Conservation (phyloP, 345 rosid genomes). For the Ceriops zippeliana region DNA sequence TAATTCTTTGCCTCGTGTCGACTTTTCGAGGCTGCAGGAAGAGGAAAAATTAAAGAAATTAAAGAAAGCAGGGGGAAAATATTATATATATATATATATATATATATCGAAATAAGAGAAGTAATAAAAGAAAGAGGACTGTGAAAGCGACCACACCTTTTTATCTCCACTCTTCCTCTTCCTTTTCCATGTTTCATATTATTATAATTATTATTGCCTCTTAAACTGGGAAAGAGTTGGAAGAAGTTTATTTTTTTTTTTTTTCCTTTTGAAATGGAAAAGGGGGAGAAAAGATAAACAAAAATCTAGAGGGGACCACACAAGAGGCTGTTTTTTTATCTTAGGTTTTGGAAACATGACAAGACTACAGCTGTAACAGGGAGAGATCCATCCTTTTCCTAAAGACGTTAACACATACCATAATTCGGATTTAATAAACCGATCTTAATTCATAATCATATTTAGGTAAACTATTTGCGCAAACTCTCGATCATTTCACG, state of each 20-base stretch:
- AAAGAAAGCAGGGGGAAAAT: background rate
- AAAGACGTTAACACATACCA: background rate
- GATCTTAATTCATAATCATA: too few species aligned
- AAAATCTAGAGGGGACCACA: conserved; percentile 21
- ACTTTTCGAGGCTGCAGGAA: too few species aligned
- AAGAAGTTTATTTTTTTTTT: too few species aligned
- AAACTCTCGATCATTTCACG: too few species aligned
- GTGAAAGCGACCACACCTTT: conserved; percentile 27
- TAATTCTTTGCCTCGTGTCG: too few species aligned
- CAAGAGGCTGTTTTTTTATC: conserved; percentile 22
- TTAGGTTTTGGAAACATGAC: conserved; percentile 30
- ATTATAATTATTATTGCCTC: background rate
- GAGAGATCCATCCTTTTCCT: conserved; percentile 27
- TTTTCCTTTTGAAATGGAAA: background rate
- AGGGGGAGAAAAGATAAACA: background rate
- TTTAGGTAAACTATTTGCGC: too few species aligned
- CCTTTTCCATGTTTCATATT: background rate
- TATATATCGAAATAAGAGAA: background rate
- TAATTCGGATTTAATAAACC: background rate
- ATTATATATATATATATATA: background rate
- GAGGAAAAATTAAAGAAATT: background rate
- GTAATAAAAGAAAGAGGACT: background rate
- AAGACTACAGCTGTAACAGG: conserved; percentile 40
- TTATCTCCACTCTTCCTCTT: background rate
- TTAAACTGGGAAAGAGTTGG: too few species aligned